A percentile compares a stretch with the other conserved stretches of the same genome.
phyloP scores from a whole-genome alignment of 192 early-diverging fungal genomes.

The Gigaspora rosea region DNA sequence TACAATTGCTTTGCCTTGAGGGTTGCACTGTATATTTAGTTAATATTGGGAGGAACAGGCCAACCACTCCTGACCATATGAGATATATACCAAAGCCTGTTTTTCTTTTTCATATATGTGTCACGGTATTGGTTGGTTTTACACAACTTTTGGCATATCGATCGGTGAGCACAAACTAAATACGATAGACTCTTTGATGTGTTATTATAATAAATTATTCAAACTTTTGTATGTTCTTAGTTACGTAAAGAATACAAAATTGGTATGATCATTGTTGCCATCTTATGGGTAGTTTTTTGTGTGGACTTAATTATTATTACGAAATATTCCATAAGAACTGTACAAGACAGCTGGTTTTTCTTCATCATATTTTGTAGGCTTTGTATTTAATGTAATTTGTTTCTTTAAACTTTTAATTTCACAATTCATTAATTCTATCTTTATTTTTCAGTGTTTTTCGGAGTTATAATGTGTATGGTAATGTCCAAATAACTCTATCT shows the following conservation, averaged over 20 bases:
- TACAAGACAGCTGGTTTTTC: background rate
- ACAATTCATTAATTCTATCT: background rate
- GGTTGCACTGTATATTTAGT: slow-evolving; percentile 54
- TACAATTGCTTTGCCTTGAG: slow-evolving; percentile 70
- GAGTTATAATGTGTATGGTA: background rate
- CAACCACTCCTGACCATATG: background rate
- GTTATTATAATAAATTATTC: background rate
- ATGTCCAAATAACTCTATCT: background rate
- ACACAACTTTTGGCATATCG: background rate
- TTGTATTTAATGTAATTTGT: background rate
- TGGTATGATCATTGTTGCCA: background rate
- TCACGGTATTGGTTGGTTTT: slow-evolving; percentile 9
- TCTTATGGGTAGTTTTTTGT: background rate
- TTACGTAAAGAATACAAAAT: slow-evolving; percentile 8
- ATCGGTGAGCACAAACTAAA: background rate
- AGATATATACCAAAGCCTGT: background rate
- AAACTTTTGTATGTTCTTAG: background rate
- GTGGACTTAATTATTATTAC: slow-evolving; percentile 14
- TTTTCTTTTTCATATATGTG: slow-evolving; percentile 11
- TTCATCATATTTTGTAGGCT: slow-evolving; percentile 9
- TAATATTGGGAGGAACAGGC: background rate
- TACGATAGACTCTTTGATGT: no score
- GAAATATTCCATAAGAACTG: background rate
- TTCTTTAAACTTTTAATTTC: background rate
- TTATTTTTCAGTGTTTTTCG: background rate